These are phyloP conservation scores for Ceratonia siliqua DNA, from an alignment of 306 rosid genomes.

Conservation along the genomic window DNA sequence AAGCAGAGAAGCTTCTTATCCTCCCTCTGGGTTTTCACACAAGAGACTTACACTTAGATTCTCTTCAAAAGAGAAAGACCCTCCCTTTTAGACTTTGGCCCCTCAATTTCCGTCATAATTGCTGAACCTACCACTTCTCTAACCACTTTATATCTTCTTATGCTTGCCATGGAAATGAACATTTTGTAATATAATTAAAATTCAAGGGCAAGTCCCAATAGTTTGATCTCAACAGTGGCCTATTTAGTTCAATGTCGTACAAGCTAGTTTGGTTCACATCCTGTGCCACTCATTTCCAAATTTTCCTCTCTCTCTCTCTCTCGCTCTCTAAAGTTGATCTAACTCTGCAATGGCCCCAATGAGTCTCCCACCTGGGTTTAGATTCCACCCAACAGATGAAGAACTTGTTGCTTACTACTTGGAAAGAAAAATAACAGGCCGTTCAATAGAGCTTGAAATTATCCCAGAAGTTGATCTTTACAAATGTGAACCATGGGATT, in stretches of 20 bases:
- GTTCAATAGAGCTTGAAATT: conserved; percentile 88
- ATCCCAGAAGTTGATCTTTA: conserved; percentile 95
- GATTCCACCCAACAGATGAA: conserved; percentile 98
- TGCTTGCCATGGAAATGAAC: background rate
- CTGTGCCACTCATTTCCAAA: conserved; percentile 22
- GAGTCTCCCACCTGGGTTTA: conserved; percentile 97
- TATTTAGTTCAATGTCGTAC: conserved; percentile 64
- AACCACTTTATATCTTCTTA: background rate
- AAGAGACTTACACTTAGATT: conserved; percentile 60
- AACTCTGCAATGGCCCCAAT: conserved; percentile 72
- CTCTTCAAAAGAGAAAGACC: conserved; percentile 55
- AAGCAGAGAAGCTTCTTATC: conserved; percentile 97
- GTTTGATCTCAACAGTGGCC: conserved; percentile 54
- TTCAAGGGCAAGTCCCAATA: conserved; percentile 31
- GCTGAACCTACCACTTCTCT: background rate
- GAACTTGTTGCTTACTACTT: conserved; percentile 94
- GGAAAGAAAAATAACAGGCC: conserved; percentile 82
- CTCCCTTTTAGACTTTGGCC: conserved; percentile 17
- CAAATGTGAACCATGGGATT: conserved; percentile 98
- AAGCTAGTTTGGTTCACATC: conserved; percentile 43
- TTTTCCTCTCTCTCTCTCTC: conserved; percentile 13
- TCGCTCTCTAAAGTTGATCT: background rate
- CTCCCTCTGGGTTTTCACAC: conserved; percentile 74
- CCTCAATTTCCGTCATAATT: conserved; percentile 24
- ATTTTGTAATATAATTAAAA: conserved; percentile 10